A percentile compares a stretch with the other conserved stretches of the same genome.
phyloP scores from a whole-genome alignment of 164 flowering plant genomes.

The Umbellularia californica region DNA sequence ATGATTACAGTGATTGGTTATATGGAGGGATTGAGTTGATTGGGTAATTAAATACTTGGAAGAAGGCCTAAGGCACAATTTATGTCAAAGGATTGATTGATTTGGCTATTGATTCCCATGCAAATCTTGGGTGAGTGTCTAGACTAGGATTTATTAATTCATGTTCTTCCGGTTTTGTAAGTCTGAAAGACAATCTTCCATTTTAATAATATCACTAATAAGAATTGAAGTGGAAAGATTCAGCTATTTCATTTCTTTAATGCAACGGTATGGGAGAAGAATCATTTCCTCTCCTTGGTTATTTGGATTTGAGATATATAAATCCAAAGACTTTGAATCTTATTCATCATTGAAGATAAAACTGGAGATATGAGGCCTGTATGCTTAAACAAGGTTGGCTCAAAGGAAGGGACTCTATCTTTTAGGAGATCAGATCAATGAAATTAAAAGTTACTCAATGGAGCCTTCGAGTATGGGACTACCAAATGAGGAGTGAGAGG shows the following conservation, averaged over 20 bases:
- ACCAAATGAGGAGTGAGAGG: too few relatives aligned
- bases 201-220: not conserved
- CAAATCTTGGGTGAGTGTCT: not conserved
- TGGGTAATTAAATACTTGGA: not conserved
- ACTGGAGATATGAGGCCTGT: too few relatives aligned
- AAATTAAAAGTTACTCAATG: too few relatives aligned
- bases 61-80: not conserved
- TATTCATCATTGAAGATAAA: too few relatives aligned
- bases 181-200: not conserved
- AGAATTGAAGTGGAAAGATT: not conserved
- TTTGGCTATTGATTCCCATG: not conserved
- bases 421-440: too few relatives aligned
- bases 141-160: constrained; percentile 3
- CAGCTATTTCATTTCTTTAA: not conserved
- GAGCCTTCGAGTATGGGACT: too few relatives aligned
- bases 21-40: not conserved
- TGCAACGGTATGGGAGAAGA: not conserved
- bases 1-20: not conserved
- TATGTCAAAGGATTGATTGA: not conserved
- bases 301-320: too few relatives aligned
- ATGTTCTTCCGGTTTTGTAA: not conserved
- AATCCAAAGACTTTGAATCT: too few relatives aligned
- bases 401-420: too few relatives aligned
- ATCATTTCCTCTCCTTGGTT: too few relatives aligned
- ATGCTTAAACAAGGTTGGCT: too few relatives aligned